phyloP scores from a whole-genome alignment of 345 rosid species.

The Heritiera littoralis region DNA sequence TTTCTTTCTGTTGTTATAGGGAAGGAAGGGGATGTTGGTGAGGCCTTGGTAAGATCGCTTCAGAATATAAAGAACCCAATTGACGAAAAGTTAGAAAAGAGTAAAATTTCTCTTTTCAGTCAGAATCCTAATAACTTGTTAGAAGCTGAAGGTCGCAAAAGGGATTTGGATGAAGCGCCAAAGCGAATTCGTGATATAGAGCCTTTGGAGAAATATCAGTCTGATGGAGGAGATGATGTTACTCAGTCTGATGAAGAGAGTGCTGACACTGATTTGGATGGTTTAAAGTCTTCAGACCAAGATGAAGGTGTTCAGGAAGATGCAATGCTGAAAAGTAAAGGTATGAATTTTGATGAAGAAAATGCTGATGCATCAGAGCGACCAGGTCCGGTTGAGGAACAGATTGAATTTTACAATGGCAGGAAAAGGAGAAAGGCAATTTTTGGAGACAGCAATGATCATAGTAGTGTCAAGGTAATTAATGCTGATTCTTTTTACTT shows the following conservation, averaged over 20 bases:
- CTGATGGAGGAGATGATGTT: slow-evolving; percentile 39
- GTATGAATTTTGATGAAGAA: slow-evolving; percentile 38
- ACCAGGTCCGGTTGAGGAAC: slow-evolving; percentile 38
- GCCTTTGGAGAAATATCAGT: slow-evolving; percentile 34
- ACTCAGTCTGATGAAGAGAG: slow-evolving; percentile 34
- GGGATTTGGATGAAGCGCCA: slow-evolving; percentile 31
- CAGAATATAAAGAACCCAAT: slow-evolving; percentile 81
- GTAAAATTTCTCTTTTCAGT: slow-evolving; percentile 69
- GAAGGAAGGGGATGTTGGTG: slow-evolving; percentile 77
- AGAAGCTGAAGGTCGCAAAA: slow-evolving; percentile 36
- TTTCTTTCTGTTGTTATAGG: slow-evolving; percentile 45
- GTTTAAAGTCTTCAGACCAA: slow-evolving; percentile 42
- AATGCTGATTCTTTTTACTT: background rate
- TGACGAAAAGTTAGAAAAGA: slow-evolving; percentile 81
- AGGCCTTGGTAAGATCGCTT: slow-evolving; percentile 73
- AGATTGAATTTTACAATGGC: slow-evolving; percentile 64
- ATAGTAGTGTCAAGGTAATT: slow-evolving; percentile 43
- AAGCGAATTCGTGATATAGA: slow-evolving; percentile 38
- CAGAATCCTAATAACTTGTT: slow-evolving; percentile 39
- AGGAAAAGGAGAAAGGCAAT: slow-evolving; percentile 83
- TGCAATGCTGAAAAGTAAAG: slow-evolving; percentile 22
- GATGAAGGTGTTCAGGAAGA: slow-evolving; percentile 34
- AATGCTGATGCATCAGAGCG: slow-evolving; percentile 27
- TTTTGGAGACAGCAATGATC: slow-evolving; percentile 48
- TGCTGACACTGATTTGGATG: slow-evolving; percentile 42